A percentile compares a stretch with the other conserved stretches of the same genome.
Conservation (phyloP, 768 basidiomycete genomes). For the Tricholoma furcatifolium region DNA sequence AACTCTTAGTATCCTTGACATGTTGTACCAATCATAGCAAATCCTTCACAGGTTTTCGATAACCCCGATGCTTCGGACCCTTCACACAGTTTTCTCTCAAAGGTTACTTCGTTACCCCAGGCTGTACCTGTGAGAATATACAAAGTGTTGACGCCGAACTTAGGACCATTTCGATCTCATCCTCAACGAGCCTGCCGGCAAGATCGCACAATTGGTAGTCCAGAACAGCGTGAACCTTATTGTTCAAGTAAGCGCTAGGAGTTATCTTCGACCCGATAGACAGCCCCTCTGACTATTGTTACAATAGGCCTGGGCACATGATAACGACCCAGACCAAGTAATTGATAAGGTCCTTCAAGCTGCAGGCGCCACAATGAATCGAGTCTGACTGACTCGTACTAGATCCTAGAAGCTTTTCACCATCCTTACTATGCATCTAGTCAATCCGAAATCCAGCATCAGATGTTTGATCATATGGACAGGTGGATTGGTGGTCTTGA, state of each 20-base stretch:
- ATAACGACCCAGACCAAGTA: constrained; percentile 41
- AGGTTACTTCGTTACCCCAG: constrained; percentile 35
- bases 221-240: constrained; percentile 59
- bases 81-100: constrained; percentile 70
- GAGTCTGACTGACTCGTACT: not conserved
- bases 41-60: constrained; percentile 53
- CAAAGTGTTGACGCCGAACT: not conserved
- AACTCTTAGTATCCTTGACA: not conserved
- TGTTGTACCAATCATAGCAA: not conserved
- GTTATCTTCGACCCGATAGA: not conserved
- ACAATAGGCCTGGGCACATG: constrained; percentile 47
- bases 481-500: constrained; percentile 51
- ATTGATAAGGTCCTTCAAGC: constrained; percentile 40
- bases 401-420: constrained; percentile 67
- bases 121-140: not conserved
- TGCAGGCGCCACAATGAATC: not conserved
- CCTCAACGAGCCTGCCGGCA: constrained; percentile 74
- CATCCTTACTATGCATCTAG: constrained; percentile 66
- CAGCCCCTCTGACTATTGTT: not conserved
- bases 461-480: constrained; percentile 58
- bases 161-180: constrained; percentile 73
- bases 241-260: constrained; percentile 38
- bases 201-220: constrained; percentile 68
- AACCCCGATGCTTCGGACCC: constrained; percentile 63
- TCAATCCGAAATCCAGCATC: constrained; percentile 50